Evolutionary conservation across 345 rosid genomes (phyloP).

Genomic region (Pugionium cornutum): DNA sequence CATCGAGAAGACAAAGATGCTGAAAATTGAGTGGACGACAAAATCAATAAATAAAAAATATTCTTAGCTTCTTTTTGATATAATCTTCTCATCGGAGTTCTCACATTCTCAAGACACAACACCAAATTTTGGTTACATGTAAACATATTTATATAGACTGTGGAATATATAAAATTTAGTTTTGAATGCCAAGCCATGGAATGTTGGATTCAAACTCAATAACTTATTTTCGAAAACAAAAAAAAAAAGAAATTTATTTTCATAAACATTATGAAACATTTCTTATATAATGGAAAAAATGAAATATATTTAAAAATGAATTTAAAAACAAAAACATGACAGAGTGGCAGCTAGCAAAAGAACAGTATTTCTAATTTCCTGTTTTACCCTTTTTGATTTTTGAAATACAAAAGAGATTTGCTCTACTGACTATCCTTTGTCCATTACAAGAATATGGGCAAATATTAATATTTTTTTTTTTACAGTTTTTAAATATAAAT

Average conservation of each 20-base stretch:
- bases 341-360: slow-evolving; percentile 41
- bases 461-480: too few relatives aligned
- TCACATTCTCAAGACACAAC: slow-evolving; percentile 49
- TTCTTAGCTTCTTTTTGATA: slow-evolving; percentile 7
- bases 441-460: slow-evolving; percentile 32
- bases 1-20: slow-evolving; percentile 44
- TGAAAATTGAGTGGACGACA: slow-evolving; percentile 33
- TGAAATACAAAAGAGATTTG: slow-evolving; percentile 19
- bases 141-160: not conserved
- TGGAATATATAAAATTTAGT: slow-evolving; percentile 11
- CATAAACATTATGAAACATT: too few relatives aligned
- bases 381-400: slow-evolving; percentile 26
- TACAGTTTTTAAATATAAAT: not conserved
- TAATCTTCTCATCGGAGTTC: slow-evolving; percentile 46
- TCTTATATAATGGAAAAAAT: too few relatives aligned
- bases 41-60: not conserved
- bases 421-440: slow-evolving; percentile 34
- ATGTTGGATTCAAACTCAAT: slow-evolving; percentile 43
- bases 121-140: not conserved
- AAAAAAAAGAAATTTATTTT: too few relatives aligned
- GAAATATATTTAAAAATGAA: not conserved
- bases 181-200: slow-evolving; percentile 5
- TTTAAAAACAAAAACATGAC: slow-evolving; percentile 34
- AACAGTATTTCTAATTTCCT: slow-evolving; percentile 29
- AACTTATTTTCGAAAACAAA: too few relatives aligned